Evolutionary conservation across 768 basidiomycete species (phyloP).

Genomic region (Plicaturopsis crispa): DNA sequence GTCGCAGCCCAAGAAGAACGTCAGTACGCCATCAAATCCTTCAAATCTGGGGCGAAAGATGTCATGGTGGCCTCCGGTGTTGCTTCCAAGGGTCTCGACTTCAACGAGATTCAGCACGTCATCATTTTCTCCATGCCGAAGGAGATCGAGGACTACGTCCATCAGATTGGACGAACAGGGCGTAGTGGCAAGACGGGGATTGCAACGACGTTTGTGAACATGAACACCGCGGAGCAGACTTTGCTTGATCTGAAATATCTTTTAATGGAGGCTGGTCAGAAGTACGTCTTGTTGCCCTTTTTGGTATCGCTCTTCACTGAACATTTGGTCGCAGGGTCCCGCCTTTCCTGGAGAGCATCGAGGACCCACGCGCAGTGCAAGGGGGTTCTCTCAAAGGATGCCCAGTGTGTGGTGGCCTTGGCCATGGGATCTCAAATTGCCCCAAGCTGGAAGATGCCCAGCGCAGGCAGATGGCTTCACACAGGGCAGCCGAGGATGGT

Average conservation of each 20-base stretch:
- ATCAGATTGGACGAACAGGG: conserved; percentile 98
- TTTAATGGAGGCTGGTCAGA: conserved; percentile 95
- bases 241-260: conserved; percentile 94
- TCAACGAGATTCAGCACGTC: conserved; percentile 98
- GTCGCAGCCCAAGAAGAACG: conserved; percentile 90
- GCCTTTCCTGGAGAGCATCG: conserved; percentile 82
- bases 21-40: conserved; percentile 97
- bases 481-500: conserved; percentile 60
- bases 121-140: conserved; percentile 99
- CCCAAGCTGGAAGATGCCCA: conserved; percentile 95
- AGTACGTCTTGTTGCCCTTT: conserved; percentile 43
- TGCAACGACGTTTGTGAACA: conserved; percentile 97
- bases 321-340: conserved; percentile 59
- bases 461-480: conserved; percentile 83
- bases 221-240: conserved; percentile 95
- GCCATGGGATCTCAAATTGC: conserved; percentile 90
- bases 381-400: conserved; percentile 81
- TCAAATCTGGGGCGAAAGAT: conserved; percentile 95
- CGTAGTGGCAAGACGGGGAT: conserved; percentile 98
- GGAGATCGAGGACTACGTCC: conserved; percentile 99
- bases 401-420: conserved; percentile 95
- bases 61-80: conserved; percentile 99
- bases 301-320: background rate
- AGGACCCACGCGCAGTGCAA: conserved; percentile 81
- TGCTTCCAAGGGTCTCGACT: conserved; percentile 97